Evolutionary conservation across 2,329 filamentous ascomycete species (phyloP).

Genomic region (Aspergillus calidoustus): DNA sequence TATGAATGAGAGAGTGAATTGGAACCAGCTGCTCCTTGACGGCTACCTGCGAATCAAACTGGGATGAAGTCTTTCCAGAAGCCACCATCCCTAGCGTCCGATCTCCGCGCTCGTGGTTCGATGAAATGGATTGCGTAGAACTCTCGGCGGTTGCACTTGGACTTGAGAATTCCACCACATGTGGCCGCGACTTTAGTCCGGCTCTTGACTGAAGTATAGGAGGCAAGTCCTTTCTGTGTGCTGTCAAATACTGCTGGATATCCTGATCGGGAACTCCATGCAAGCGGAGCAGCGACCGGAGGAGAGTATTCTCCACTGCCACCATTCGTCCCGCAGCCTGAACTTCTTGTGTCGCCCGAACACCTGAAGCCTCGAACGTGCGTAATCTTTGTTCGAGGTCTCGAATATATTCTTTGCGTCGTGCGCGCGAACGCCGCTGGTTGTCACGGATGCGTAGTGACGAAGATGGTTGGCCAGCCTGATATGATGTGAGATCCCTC

Average conservation of each 20-base stretch:
- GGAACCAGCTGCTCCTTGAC: background rate
- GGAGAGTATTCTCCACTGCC: conserved; percentile 69
- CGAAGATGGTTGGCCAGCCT: no score
- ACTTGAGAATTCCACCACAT: no score
- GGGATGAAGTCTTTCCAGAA: no score
- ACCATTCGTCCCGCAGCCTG: conserved; percentile 72
- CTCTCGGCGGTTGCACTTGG: no score
- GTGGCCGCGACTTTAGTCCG: no score
- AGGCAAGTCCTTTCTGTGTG: conserved; percentile 11
- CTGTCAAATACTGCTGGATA: conserved; percentile 47
- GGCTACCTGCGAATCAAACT: background rate
- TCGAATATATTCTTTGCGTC: background rate
- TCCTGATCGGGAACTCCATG: conserved; percentile 63
- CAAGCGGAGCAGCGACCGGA: conserved; percentile 63
- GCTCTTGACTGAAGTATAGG: no score
- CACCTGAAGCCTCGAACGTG: conserved; percentile 66
- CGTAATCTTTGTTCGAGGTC: conserved; percentile 66
- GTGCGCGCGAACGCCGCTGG: no score
- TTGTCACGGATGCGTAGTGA: background rate
- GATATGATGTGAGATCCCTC: no score
- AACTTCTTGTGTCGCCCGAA: conserved; percentile 71
- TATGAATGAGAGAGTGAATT: background rate
- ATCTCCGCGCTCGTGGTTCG: no score
- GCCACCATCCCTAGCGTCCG: no score
- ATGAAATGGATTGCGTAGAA: no score